A percentile compares a stretch with the other conserved stretches of the same genome.
Evolutionary conservation across 441 rosid genomes (phyloP).

Genomic region (Eutrema salsugineum): DNA sequence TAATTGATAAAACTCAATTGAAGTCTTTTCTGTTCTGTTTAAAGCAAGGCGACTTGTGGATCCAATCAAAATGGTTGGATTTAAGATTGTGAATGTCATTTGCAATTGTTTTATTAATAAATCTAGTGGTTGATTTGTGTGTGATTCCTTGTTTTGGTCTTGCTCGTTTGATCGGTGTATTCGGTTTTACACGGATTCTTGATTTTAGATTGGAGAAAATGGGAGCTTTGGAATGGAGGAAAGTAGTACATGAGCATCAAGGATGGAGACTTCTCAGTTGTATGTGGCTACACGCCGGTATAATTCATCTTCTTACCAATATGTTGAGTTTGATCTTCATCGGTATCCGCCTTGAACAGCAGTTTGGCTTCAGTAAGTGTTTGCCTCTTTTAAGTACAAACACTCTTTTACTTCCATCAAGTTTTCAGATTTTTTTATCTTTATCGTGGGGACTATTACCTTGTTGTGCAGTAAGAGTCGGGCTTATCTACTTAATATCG

Average conservation of each 20-base stretch:
- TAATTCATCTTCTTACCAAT: conserved; percentile 74
- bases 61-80: neutral
- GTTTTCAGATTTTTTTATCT: neutral
- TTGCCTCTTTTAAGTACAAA: neutral
- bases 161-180: neutral
- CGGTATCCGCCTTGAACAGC: conserved; percentile 85
- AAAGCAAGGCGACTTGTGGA: neutral
- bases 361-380: conserved; percentile 76
- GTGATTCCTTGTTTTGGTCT: neutral
- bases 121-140: neutral
- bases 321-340: conserved; percentile 75
- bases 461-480: conserved; percentile 57
- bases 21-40: neutral
- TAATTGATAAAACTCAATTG: neutral
- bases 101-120: neutral
- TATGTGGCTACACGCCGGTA: conserved; percentile 89
- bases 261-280: conserved; percentile 78
- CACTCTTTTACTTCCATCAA: neutral
- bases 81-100: neutral
- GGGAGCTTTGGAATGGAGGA: conserved; percentile 80
- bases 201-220: conserved; percentile 59
- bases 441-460: neutral
- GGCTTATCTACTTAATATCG: conserved; percentile 61
- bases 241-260: conserved; percentile 65
- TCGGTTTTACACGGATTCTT: neutral